Evolutionary conservation across 768 basidiomycete genomes (phyloP), one percentile per base, ranked within the genome.

Genomic region (Boletus rex-veris): DNA sequence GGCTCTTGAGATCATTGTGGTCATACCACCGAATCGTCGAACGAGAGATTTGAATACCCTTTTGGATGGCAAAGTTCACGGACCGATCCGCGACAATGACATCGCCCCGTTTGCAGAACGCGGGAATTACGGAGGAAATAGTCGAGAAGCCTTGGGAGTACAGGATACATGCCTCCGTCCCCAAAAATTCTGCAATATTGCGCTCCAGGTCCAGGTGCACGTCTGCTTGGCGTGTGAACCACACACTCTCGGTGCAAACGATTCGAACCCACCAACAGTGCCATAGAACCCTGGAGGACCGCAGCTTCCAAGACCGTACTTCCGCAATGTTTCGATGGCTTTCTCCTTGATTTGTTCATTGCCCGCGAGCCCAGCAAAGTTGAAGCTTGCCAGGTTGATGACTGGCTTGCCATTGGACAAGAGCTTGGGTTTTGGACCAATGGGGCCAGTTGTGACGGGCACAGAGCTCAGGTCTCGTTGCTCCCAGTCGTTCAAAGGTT

Each of bases 221-320:
- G 60, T 98, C 96, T 96, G 40, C 7, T 50, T 51, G 35, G 51
- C 28, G 49, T 52, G 45, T 61, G 39, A 57, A 52, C 10, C 51
- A 43, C 15, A 35, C 35, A 28, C 19, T 14, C 28, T 24, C 10
- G 3, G 41, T 19, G 39, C 19, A 50, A 38, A 42, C 24, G 21
- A 21, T 43, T 36, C 12, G 33, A 35, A 75, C 86, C 52, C 57
- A 95, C 94, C 95, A 42, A 97, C 77, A 3, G 91, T 96, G 14
- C 96, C 96, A 69, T 98, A 98, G 75, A 99, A 99, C 11, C 94
- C 93, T 28, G 94, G 87, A 37, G 97, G 97, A 3, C 96, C 96
- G 65, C 97, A 99, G 58, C 88, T 90, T 8, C 95, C 96, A 2
- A 98, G 79, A 24, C 96, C 97, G 59, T 97, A 98, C 67, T 89